phyloP scores from a whole-genome alignment of 1,139 yeast species.

The Saccharomycopsis phalli region DNA sequence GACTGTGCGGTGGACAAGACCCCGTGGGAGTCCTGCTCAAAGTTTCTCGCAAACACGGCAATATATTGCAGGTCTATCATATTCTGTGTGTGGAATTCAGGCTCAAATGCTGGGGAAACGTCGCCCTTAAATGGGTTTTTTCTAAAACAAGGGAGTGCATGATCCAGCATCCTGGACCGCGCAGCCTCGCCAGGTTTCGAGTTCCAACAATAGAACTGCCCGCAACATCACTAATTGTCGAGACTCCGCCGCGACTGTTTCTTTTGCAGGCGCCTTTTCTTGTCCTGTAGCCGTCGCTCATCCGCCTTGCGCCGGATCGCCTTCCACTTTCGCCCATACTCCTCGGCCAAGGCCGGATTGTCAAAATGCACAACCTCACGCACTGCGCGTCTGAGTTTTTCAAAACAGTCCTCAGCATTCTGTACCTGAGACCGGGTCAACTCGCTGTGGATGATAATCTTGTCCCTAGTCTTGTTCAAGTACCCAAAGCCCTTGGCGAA shows the following conservation, averaged over 20 bases:
- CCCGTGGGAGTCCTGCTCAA: constrained; percentile 3
- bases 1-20: constrained; percentile 40
- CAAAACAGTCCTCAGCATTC: constrained; percentile 52
- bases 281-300: constrained; percentile 41
- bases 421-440: constrained; percentile 47
- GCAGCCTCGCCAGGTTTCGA: no score
- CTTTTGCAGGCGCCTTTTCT: constrained; percentile 47
- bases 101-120: not conserved
- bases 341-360: constrained; percentile 37
- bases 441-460: constrained; percentile 54
- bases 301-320: constrained; percentile 37
- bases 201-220: no score
- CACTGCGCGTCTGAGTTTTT: constrained; percentile 48
- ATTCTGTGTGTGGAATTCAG: not conserved
- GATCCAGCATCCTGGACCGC: not conserved
- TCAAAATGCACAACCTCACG: constrained; percentile 40
- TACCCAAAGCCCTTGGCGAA: constrained; percentile 37
- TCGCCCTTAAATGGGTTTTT: not conserved
- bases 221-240: not conserved
- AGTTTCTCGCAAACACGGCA: constrained; percentile 9
- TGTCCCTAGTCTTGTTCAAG: constrained; percentile 46
- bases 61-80: not conserved
- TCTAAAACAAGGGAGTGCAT: not conserved
- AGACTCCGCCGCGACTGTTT: constrained; percentile 31
- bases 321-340: constrained; percentile 47